Conservation (phyloP, 2,329 filamentous ascomycete genomes). For the Aspergillus uvarum region DNA sequence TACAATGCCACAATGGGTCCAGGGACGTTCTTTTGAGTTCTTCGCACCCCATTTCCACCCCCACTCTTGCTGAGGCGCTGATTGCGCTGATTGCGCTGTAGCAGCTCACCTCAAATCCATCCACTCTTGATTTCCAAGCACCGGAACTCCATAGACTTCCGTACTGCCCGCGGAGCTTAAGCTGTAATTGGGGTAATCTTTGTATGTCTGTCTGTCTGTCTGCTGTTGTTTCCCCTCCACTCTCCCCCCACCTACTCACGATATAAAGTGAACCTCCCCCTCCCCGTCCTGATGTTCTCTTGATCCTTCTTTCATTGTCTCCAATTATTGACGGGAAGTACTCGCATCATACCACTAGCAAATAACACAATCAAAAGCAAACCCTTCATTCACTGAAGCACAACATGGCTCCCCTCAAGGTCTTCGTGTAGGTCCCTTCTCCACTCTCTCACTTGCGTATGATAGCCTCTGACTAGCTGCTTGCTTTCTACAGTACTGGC, state of each 20-base stretch:
- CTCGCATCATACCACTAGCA: not conserved
- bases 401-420: slow-evolving; percentile 32
- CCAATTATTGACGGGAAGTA: not conserved
- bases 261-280: not conserved
- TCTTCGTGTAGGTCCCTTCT: slow-evolving; percentile 34
- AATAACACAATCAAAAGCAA: not conserved
- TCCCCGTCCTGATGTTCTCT: not conserved
- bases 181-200: not conserved
- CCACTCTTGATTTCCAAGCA: slow-evolving; percentile 31
- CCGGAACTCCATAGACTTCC: not conserved
- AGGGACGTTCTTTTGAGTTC: not conserved
- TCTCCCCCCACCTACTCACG: not conserved
- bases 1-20: not conserved
- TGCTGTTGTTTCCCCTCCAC: not conserved
- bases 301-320: not conserved
- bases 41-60: slow-evolving; percentile 1
- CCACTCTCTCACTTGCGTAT: not conserved
- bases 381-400: not conserved
- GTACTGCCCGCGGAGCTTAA: slow-evolving; percentile 1
- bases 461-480: not conserved
- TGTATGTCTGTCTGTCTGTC: not conserved
- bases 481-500: slow-evolving; percentile 43
- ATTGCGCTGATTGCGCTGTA: no score
- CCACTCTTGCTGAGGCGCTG: slow-evolving; percentile 8
- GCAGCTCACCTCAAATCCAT: not conserved